These are phyloP conservation scores for Gaertneriomyces sp. DNA, from an alignment of 192 early-diverging fungal genomes.

Conservation along the genomic window DNA sequence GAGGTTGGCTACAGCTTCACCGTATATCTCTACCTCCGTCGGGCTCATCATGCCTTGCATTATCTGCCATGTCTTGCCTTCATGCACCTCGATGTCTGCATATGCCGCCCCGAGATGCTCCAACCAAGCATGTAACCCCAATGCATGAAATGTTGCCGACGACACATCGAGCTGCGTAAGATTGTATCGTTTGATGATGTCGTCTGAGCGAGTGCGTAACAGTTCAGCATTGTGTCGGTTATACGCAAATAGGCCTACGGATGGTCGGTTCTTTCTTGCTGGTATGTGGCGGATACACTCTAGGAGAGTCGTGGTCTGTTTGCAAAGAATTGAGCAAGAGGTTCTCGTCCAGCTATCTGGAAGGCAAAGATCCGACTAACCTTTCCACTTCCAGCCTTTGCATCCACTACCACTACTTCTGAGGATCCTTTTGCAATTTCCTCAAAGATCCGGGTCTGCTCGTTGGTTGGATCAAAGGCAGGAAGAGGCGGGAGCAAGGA, in stretches of 20 bases:
- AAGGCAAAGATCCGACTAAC: not conserved
- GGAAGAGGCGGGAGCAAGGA: not conserved
- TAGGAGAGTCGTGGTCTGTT: conserved; percentile 27
- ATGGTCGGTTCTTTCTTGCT: not conserved
- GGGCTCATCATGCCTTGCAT: conserved; percentile 17
- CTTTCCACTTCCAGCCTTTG: conserved; percentile 30
- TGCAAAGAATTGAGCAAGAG: not conserved
- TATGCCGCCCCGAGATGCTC: not conserved
- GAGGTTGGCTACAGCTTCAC: conserved; percentile 7
- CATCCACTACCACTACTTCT: conserved; percentile 18
- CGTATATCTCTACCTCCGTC: conserved; percentile 11
- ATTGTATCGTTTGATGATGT: not conserved
- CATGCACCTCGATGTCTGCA: conserved; percentile 8
- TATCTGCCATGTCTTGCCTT: conserved; percentile 22
- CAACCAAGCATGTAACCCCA: conserved; percentile 11
- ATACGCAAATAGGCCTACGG: conserved; percentile 19
- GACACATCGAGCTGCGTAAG: not conserved
- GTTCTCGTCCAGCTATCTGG: not conserved
- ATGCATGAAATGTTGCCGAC: conserved; percentile 21
- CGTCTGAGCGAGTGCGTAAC: not conserved
- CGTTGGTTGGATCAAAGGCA: conserved; percentile 13
- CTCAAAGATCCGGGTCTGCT: conserved; percentile 14
- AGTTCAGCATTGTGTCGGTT: conserved; percentile 20
- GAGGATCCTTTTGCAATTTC: not conserved
- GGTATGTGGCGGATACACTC: conserved; percentile 18